A percentile compares a stretch with the other conserved stretches of the same genome.
phyloP scores from a whole-genome alignment of 2,329 filamentous ascomycete genomes.

The Phialocephala subalpina region DNA sequence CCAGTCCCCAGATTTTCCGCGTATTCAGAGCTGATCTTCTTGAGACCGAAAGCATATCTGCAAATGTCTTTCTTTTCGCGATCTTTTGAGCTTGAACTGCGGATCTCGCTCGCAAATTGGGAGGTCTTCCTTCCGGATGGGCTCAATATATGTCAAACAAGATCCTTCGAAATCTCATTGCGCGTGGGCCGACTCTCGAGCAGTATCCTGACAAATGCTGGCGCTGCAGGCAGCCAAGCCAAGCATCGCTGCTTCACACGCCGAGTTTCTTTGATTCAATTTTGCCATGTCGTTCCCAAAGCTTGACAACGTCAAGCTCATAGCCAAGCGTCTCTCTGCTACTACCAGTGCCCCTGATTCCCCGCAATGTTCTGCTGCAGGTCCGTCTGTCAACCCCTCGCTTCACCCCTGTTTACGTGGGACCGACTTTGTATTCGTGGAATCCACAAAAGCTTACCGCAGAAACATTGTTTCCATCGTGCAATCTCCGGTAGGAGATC shows the following conservation, averaged over 20 bases:
- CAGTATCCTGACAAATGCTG: not conserved
- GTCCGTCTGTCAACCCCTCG: not conserved
- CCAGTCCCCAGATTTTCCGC: not conserved
- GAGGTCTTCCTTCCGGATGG: not conserved
- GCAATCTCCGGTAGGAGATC: not conserved
- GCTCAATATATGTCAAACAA: not conserved
- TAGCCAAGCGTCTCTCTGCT: too few species aligned
- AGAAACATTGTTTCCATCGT: not conserved
- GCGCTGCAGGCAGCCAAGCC: not conserved
- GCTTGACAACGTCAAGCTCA: not conserved
- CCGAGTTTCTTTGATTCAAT: not conserved
- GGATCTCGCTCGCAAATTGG: not conserved
- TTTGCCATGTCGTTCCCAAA: not conserved
- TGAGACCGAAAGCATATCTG: not conserved
- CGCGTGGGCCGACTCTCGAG: not conserved
- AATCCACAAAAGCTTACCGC: not conserved
- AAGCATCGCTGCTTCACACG: not conserved
- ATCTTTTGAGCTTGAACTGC: not conserved
- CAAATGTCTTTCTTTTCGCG: not conserved
- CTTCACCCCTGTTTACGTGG: not conserved
- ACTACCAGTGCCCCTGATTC: not conserved
- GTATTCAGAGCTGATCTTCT: not conserved
- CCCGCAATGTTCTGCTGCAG: constrained; percentile 2
- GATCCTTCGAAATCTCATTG: not conserved
- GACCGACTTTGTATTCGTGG: constrained; percentile 3